phyloP scores from a whole-genome alignment of 169 alveolate species.

The Blepharisma undulans region DNA sequence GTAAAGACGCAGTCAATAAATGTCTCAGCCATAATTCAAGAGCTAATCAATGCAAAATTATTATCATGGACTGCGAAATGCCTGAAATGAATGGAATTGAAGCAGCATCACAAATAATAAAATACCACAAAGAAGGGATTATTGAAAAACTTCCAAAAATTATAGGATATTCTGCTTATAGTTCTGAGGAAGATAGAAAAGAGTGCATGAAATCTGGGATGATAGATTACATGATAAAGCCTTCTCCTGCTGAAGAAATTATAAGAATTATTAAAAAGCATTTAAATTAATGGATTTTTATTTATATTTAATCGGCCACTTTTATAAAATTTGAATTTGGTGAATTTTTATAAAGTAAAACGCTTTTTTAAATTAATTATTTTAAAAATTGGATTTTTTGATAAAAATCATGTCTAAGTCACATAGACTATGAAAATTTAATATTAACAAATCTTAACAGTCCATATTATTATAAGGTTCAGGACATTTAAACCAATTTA shows the following conservation, averaged over 20 bases:
- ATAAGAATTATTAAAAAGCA: background rate
- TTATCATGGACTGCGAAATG: conserved; percentile 44
- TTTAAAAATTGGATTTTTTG: too few species aligned
- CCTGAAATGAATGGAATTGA: conserved; percentile 37
- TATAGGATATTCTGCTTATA: conserved; percentile 34
- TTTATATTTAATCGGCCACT: too few species aligned
- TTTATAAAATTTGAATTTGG: background rate
- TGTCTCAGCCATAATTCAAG: background rate
- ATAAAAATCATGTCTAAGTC: too few species aligned
- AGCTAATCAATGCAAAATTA: background rate
- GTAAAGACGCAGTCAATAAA: background rate
- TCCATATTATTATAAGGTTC: too few species aligned
- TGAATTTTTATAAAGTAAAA: too few species aligned
- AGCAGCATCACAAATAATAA: background rate
- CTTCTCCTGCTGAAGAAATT: conserved; percentile 20
- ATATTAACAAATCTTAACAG: too few species aligned
- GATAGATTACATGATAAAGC: conserved; percentile 5
- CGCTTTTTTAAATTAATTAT: too few species aligned
- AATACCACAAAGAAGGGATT: background rate
- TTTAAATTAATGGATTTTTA: background rate
- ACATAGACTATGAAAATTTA: too few species aligned
- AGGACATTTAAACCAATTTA: too few species aligned
- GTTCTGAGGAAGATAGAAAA: conserved; percentile 14
- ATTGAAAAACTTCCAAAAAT: background rate
- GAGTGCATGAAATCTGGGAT: conserved; percentile 10